phyloP scores from a whole-genome alignment of 140 eudicot species.

The Ambrosia hybrid region DNA sequence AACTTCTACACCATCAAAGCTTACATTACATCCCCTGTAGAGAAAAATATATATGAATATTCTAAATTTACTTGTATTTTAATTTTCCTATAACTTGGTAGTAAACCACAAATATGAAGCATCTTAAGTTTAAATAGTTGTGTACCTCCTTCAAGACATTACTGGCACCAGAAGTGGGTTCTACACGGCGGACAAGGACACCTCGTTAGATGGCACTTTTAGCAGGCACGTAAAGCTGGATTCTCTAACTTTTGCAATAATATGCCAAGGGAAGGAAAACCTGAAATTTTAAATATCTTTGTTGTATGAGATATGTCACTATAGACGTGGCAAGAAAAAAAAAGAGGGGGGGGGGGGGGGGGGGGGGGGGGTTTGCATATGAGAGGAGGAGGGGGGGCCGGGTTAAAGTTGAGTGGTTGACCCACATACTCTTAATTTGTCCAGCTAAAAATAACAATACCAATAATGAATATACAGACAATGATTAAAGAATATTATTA shows the following conservation, averaged over 20 bases:
- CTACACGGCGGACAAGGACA: slow-evolving; percentile 90
- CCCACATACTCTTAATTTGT: neutral
- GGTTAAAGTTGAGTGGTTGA: neutral
- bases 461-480: neutral
- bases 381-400: too few species aligned
- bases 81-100: slow-evolving; percentile 4
- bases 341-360: too few species aligned
- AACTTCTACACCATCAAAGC: slow-evolving; percentile 77
- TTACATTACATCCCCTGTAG: slow-evolving; percentile 90
- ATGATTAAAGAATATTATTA: neutral
- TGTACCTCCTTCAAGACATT: slow-evolving; percentile 83
- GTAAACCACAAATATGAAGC: slow-evolving; percentile 1
- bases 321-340: neutral
- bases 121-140: slow-evolving; percentile 20
- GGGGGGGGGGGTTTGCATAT: too few species aligned
- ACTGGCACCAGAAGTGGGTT: slow-evolving; percentile 89
- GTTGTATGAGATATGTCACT: slow-evolving; percentile 5
- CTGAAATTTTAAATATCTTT: slow-evolving; percentile 42
- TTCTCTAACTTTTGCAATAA: slow-evolving; percentile 90
- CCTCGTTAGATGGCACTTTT: slow-evolving; percentile 91
- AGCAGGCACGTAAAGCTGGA: slow-evolving; percentile 94
- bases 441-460: neutral
- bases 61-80: slow-evolving; percentile 17
- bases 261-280: slow-evolving; percentile 89
- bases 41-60: neutral